phyloP scores from a whole-genome alignment of 441 rosid genomes.

The Erodium chrysanthum region DNA sequence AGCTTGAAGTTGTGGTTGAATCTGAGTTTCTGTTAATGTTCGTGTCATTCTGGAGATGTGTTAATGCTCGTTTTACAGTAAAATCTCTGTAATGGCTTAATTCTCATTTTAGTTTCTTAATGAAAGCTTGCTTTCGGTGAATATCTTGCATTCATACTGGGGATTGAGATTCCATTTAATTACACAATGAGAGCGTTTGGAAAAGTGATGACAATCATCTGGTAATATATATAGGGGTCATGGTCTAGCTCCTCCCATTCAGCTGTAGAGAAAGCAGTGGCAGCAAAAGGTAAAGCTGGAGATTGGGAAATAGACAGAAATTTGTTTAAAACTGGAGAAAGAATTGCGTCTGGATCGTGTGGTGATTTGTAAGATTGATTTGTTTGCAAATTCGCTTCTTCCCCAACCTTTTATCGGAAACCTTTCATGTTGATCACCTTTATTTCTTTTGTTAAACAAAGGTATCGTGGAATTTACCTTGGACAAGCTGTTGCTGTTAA shows the following conservation, averaged over 20 bases:
- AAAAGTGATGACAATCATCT: conserved; percentile 16
- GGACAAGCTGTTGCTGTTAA: conserved; percentile 71
- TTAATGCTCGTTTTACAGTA: not conserved
- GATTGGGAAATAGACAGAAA: conserved; percentile 54
- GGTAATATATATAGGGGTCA: conserved; percentile 35
- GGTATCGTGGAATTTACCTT: conserved; percentile 53
- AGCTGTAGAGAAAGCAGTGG: conserved; percentile 27
- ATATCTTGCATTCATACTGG: not conserved
- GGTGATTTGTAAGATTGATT: conserved; percentile 57
- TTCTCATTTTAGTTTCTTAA: not conserved
- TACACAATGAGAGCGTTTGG: conserved; percentile 13
- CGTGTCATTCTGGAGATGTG: not conserved
- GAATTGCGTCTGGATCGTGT: conserved; percentile 61
- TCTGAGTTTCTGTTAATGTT: not conserved
- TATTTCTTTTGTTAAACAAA: conserved; percentile 22
- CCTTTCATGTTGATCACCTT: conserved; percentile 14
- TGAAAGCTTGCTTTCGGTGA: not conserved
- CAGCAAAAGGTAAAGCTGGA: conserved; percentile 25
- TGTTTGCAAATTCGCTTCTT: conserved; percentile 12
- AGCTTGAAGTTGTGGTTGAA: not conserved
- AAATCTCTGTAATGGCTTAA: not conserved
- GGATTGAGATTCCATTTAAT: not conserved
- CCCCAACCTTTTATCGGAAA: conserved; percentile 1
- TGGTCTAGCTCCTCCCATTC: conserved; percentile 46
- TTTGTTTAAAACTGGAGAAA: conserved; percentile 51